These are phyloP conservation scores for Chenopodium berlandieri DNA, from an alignment of 148 eudicot genomes.

Conservation along the genomic window DNA sequence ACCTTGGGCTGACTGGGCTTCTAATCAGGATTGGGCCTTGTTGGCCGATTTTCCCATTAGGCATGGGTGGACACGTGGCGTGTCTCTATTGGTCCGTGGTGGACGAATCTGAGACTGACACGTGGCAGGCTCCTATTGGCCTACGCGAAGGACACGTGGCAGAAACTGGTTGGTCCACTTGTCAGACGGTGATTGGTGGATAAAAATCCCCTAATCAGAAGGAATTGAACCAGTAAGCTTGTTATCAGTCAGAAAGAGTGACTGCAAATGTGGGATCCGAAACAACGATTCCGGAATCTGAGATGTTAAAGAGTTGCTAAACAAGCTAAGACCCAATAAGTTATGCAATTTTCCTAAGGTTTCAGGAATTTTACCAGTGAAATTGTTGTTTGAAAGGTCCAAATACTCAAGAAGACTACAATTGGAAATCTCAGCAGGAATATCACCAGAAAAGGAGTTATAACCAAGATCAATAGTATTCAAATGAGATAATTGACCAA, in stretches of 20 bases:
- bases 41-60: too few species aligned
- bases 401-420: conserved; percentile 43
- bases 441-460: conserved; percentile 49
- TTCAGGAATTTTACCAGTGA: conserved; percentile 45
- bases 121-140: too few species aligned
- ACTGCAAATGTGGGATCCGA: conserved; percentile 31
- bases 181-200: too few species aligned
- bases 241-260: conserved; percentile 41
- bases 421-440: conserved; percentile 47
- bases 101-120: too few species aligned
- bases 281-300: conserved; percentile 47
- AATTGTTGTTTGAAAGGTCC: conserved; percentile 40
- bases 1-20: too few species aligned
- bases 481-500: conserved; percentile 40
- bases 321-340: conserved; percentile 34
- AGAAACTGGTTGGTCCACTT: too few species aligned
- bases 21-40: too few species aligned
- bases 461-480: conserved; percentile 37
- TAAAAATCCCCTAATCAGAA: too few species aligned
- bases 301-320: conserved; percentile 45
- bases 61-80: too few species aligned
- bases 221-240: conserved; percentile 61
- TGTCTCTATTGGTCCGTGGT: too few species aligned
- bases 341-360: conserved; percentile 22
- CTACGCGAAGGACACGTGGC: too few species aligned